Evolutionary conservation across 2,329 filamentous ascomycete genomes (phyloP).

Genomic region (Corinectria fuckeliana): DNA sequence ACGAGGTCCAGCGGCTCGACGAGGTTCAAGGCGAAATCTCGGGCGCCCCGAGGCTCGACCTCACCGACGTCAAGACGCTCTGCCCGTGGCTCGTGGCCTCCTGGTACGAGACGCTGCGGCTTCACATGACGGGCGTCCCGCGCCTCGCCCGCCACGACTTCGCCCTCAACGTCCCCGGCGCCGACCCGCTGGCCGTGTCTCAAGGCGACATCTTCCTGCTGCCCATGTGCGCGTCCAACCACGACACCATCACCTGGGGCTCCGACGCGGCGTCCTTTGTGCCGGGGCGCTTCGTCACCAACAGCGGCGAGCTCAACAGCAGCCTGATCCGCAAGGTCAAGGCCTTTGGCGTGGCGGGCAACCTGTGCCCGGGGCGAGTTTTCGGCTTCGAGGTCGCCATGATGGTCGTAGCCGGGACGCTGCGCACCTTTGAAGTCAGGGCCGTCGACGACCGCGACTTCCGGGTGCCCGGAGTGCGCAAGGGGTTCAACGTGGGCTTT

Average conservation of each 20-base stretch:
- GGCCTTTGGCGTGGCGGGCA: constrained; percentile 42
- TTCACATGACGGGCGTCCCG: constrained; percentile 42
- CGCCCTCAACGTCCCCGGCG: constrained; percentile 27
- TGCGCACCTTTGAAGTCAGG: constrained; percentile 39
- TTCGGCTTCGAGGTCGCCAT: constrained; percentile 42
- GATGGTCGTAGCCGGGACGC: constrained; percentile 34
- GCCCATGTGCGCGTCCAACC: constrained; percentile 42
- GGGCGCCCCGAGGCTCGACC: constrained; percentile 25
- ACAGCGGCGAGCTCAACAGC: constrained; percentile 29
- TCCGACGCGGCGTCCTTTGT: constrained; percentile 36
- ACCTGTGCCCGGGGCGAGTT: constrained; percentile 41
- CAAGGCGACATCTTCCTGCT: constrained; percentile 42
- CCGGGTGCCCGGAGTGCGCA: constrained; percentile 29
- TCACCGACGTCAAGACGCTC: constrained; percentile 31
- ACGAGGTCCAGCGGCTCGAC: constrained; percentile 31
- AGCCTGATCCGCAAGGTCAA: constrained; percentile 35
- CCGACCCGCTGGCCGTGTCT: constrained; percentile 28
- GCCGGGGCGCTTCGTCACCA: constrained; percentile 39
- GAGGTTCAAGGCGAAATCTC: constrained; percentile 15
- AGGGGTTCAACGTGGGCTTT: constrained; percentile 41
- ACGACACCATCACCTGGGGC: constrained; percentile 38
- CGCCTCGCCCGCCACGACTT: constrained; percentile 40
- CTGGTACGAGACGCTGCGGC: constrained; percentile 42
- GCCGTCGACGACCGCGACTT: constrained; percentile 26
- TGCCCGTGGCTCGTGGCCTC: constrained; percentile 42